Percentiles rank a stretch among this genome's conserved stretches.
phyloP scores from a whole-genome alignment of 768 basidiomycete genomes.

The Gloeopeniophorella convolvens region DNA sequence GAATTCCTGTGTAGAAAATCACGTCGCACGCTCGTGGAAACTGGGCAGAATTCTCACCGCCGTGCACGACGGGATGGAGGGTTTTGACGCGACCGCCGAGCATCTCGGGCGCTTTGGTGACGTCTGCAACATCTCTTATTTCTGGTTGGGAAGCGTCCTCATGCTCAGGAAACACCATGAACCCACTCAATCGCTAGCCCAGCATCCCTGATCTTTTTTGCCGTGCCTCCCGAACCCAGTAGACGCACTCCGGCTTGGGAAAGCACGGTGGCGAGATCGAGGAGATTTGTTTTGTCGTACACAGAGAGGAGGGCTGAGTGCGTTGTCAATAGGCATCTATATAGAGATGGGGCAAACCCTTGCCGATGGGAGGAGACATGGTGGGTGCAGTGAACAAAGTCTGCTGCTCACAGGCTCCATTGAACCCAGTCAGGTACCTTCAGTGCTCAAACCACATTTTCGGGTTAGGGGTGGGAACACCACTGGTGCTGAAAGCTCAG shows the following conservation, averaged over 20 bases:
- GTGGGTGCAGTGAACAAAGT: not conserved
- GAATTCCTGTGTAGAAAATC: conserved; percentile 57
- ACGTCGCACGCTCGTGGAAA: not conserved
- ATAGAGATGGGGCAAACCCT: conserved; percentile 11
- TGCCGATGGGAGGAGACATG: conserved; percentile 32
- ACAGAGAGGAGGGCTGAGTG: conserved; percentile 81
- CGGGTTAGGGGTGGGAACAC: not conserved
- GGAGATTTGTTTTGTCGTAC: conserved; percentile 88
- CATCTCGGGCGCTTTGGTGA: conserved; percentile 99
- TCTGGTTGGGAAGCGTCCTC: not conserved
- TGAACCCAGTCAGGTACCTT: too few relatives aligned
- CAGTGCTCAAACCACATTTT: not conserved
- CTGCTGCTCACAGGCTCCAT: too few relatives aligned
- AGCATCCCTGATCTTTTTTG: conserved; percentile 93
- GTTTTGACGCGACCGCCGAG: conserved; percentile 98
- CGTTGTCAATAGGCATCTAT: not conserved
- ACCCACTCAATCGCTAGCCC: conserved; percentile 87
- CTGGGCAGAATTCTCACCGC: conserved; percentile 48
- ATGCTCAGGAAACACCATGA: not conserved
- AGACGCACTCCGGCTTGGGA: conserved; percentile 76
- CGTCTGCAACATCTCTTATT: conserved; percentile 87
- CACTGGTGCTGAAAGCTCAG: too few relatives aligned
- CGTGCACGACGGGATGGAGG: conserved; percentile 95
- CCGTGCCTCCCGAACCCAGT: conserved; percentile 94
- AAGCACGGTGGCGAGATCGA: conserved; percentile 86